Base-by-base conservation (phyloP, 163 green algal genomes). In the Chlamydomonas reinhardtii region DNA sequence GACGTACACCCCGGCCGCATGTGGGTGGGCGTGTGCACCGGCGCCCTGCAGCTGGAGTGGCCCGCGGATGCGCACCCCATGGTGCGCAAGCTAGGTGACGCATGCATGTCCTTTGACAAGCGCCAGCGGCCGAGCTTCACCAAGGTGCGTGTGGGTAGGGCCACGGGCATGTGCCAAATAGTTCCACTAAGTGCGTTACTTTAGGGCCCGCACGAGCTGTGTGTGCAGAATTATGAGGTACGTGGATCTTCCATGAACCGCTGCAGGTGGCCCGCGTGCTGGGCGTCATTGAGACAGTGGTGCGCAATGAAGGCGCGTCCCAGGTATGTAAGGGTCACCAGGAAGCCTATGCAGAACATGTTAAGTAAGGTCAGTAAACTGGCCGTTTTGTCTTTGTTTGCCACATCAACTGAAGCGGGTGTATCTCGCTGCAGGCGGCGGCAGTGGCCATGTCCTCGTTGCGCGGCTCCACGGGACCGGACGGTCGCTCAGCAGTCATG, bases 1-100 rank as follows among this genome's bases (percentile, higher is more conserved):
- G 71, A 86, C 54, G 80, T 86, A 34, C 80, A 86, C 80, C 80
- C 80, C 12, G 80, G 70, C 27, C 80, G 80, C 56, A 34, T 86
- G 54, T 86, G 64, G 31, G 80, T 86, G 34, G 70, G 80, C 35
- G 70, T 86, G 56, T 86, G 80, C 80, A 37, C 35, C 11, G 69
- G 80, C 11, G 35, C 32, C 5, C 71, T 86, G 69, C 70, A 31
- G 1, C 80, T 86, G 19, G 80, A 80, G 35, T 86, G 80, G 80
- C 80, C 80, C 0, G 27, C 70, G 0, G 70, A 73, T 2, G 29
- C 27, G 70, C 80, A 86, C 80, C 80, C 80, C 35, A 79, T 86
- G 70, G 70, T 86, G 32, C 80, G 70, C 8, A 86, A 86, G 48
- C 80, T 86, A 35, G 80, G 80, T 4, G 70, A 73, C 34, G 71